Conservation (phyloP, 108 stramenopile genomes). For the Cyclotella baltica region DNA sequence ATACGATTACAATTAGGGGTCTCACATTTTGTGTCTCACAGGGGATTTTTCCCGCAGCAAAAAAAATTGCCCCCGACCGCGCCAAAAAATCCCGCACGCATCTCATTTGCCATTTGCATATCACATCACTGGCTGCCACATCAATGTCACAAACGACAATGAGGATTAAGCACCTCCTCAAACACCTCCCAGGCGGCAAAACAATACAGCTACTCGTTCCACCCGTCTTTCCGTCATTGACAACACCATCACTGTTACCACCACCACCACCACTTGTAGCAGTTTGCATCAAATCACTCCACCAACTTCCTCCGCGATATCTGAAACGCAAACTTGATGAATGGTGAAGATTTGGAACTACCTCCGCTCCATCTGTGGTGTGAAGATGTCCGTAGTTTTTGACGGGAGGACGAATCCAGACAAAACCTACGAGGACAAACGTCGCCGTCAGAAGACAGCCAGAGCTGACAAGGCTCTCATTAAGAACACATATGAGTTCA, state of each 20-base stretch:
- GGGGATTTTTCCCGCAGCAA: too few species aligned
- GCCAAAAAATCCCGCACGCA: too few species aligned
- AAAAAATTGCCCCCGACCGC: too few species aligned
- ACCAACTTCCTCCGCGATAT: background rate
- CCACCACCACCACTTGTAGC: background rate
- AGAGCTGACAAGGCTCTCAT: too few species aligned
- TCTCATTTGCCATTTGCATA: too few species aligned
- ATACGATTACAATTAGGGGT: too few species aligned
- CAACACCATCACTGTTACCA: background rate
- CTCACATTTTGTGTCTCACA: too few species aligned
- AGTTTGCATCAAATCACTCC: background rate
- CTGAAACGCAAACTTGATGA: background rate
- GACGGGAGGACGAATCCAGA: background rate
- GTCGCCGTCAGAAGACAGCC: background rate
- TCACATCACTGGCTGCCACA: too few species aligned
- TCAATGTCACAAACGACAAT: too few species aligned
- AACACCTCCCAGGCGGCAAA: background rate
- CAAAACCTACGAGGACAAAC: background rate
- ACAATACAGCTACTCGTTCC: background rate
- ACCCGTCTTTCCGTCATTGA: background rate
- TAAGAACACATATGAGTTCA: too few species aligned
- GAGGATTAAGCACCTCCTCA: background rate
- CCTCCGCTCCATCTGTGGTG: background rate
- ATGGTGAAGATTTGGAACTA: background rate
- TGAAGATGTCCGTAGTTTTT: background rate